Evolutionary conservation across 306 rosid genomes (phyloP), one percentile per base, ranked within the genome.

Genomic region (Mucuna pruriens): DNA sequence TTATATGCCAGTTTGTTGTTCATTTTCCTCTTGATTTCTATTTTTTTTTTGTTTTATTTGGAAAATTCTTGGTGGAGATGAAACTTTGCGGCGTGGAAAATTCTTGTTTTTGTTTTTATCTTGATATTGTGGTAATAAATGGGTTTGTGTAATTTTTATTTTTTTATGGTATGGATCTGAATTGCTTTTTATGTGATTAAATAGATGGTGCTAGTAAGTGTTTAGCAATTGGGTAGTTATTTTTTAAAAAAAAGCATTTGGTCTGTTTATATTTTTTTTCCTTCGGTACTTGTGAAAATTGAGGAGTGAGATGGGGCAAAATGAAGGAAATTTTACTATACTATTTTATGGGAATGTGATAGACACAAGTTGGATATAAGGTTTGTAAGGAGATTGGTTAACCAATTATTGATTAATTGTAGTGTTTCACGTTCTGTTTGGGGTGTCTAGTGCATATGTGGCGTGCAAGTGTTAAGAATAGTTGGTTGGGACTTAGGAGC

Each of bases 141-240:
- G 45, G 39, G 11, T 64, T 73, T 44, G 1, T 64, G 22, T 33
- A 17, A 29, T 16, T 62, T 42, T 79, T 38, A 2, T 36, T 42
- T 13, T 44, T 34, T 71, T 55, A 25, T 74, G 33, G 49, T 74
- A 26, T 85, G 90, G 98, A 92, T 92, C 96, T 90, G 79, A 72
- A 84, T 75, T 80, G 40, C 23, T 74, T 74, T 88, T 45, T 15
- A 39, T 73, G 54, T 84, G 38, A 76, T 31, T 83, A 66, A 72
- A 42, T 76, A 75, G 75, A 34, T 83, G 76, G 45, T 71, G 42
- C 25, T 66, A 55, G 17, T 31, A 20, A 48, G 54, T 54, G 4
- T 46, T 22, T 52, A 42, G 79, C 68, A 81, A 64, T 75, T 75
- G 51, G 10, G 60, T 44, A 7, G 69, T 80, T 64, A 33, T 77